Conservation (phyloP, 1,284 basidiomycete species). For the Moniliophthora roreri region DNA sequence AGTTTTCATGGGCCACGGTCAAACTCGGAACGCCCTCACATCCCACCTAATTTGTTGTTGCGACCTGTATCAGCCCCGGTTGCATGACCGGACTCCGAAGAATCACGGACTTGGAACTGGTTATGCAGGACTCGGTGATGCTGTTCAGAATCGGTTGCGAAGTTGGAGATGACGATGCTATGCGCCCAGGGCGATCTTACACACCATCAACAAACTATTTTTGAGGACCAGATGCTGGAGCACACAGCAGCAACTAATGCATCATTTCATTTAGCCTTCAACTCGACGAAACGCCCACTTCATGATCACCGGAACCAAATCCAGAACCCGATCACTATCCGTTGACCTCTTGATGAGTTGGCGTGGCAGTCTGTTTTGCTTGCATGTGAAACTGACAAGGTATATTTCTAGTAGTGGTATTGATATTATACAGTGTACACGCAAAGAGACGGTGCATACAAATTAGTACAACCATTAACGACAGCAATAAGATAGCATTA, state of each 20-base stretch:
- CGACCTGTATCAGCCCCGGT: too few relatives aligned
- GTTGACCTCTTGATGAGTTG: constrained; percentile 1
- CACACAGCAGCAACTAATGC: constrained; percentile 11
- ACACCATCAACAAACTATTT: background rate
- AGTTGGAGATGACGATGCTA: too few relatives aligned
- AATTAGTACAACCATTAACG: background rate
- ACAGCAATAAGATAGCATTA: constrained; percentile 6
- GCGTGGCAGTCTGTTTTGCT: background rate
- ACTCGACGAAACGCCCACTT: constrained; percentile 2
- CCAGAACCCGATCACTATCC: background rate
- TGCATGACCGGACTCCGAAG: too few relatives aligned
- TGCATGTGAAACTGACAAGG: constrained; percentile 1
- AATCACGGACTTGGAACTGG: too few relatives aligned
- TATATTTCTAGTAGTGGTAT: constrained; percentile 6
- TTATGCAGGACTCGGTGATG: too few relatives aligned
- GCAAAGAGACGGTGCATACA: constrained; percentile 1
- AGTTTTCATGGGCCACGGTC: too few relatives aligned
- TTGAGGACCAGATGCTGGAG: background rate
- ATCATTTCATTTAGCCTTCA: constrained; percentile 6
- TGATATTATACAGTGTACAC: constrained; percentile 3
- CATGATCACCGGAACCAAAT: constrained; percentile 10
- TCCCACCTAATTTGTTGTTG: too few relatives aligned
- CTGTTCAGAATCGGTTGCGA: too few relatives aligned
- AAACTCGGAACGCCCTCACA: too few relatives aligned
- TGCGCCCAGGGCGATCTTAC: background rate